Evolutionary conservation across 345 rosid species (phyloP).

Genomic region (Rhodamnia argentea): DNA sequence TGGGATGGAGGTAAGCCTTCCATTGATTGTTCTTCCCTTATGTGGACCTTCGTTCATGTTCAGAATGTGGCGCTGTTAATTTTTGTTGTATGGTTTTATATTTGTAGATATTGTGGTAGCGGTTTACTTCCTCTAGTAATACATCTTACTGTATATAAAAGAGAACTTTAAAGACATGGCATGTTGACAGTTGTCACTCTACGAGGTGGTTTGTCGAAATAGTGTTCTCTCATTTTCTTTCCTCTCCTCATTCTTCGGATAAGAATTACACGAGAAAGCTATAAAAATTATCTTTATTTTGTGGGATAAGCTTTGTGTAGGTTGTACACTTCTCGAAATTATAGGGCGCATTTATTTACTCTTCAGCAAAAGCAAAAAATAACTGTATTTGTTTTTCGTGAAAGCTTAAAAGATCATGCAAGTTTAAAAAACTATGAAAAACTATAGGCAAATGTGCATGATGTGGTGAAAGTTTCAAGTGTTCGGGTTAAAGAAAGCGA

Average conservation of each 20-base stretch:
- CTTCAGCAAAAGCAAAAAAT: not conserved
- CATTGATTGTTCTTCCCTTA: not conserved
- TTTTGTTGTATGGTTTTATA: not conserved
- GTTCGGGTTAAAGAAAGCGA: not conserved
- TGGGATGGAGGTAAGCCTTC: slow-evolving; percentile 76
- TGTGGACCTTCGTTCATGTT: not conserved
- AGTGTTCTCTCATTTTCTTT: not conserved
- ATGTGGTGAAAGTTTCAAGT: not conserved
- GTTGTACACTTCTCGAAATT: not conserved
- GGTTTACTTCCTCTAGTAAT: not conserved
- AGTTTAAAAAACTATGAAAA: not conserved
- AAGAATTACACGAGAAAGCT: not conserved
- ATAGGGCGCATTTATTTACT: not conserved
- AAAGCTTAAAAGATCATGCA: not conserved
- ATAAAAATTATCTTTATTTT: not conserved
- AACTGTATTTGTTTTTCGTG: not conserved
- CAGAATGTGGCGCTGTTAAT: not conserved
- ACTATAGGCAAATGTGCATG: not conserved
- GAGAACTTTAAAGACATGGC: not conserved
- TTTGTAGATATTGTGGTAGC: not conserved
- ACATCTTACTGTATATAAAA: not conserved
- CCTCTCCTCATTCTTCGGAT: not conserved
- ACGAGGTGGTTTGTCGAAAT: not conserved
- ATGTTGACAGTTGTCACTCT: not conserved
- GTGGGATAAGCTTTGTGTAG: not conserved